These are phyloP conservation scores for Torulaspora pretoriensis DNA, from an alignment of 1,139 yeast genomes.

Conservation along the genomic window DNA sequence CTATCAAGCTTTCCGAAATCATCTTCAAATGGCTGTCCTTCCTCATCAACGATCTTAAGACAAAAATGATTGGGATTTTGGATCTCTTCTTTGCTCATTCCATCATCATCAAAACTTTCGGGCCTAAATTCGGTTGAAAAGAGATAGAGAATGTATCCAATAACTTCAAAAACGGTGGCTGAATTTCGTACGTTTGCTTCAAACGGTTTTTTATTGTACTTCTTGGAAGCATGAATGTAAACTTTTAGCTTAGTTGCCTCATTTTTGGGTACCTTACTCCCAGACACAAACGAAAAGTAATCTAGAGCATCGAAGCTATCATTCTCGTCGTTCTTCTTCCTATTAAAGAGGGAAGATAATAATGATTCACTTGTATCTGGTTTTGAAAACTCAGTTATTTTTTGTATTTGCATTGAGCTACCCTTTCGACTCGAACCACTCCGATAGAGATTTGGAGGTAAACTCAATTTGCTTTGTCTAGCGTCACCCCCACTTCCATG, in stretches of 20 bases:
- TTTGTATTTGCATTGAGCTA: conserved; percentile 25
- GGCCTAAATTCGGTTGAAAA: conserved; percentile 28
- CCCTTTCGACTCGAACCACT: conserved; percentile 11
- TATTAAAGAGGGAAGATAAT: conserved; percentile 35
- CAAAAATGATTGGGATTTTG: conserved; percentile 61
- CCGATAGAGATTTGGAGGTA: conserved; percentile 4
- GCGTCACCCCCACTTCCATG: conserved; percentile 14
- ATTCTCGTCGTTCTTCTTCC: conserved; percentile 37
- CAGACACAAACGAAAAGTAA: conserved; percentile 51
- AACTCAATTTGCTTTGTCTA: conserved; percentile 2
- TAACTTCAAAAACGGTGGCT: conserved; percentile 55
- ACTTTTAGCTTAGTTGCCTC: conserved; percentile 36
- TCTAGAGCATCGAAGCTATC: conserved; percentile 45
- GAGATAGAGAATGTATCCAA: conserved; percentile 53
- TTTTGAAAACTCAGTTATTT: conserved; percentile 17
- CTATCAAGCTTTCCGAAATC: conserved; percentile 68
- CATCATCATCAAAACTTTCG: conserved; percentile 20
- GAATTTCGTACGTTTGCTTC: conserved; percentile 43
- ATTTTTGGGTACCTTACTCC: conserved; percentile 35
- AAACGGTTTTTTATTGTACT: conserved; percentile 27
- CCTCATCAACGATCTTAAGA: conserved; percentile 70
- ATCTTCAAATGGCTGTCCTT: conserved; percentile 71
- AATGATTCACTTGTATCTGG: conserved; percentile 25
- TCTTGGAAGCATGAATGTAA: conserved; percentile 38
- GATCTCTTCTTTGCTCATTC: conserved; percentile 19